These are phyloP conservation scores for Trichophaea hybrida DNA, from an alignment of 2,329 filamentous ascomycete species.

Conservation along the genomic window DNA sequence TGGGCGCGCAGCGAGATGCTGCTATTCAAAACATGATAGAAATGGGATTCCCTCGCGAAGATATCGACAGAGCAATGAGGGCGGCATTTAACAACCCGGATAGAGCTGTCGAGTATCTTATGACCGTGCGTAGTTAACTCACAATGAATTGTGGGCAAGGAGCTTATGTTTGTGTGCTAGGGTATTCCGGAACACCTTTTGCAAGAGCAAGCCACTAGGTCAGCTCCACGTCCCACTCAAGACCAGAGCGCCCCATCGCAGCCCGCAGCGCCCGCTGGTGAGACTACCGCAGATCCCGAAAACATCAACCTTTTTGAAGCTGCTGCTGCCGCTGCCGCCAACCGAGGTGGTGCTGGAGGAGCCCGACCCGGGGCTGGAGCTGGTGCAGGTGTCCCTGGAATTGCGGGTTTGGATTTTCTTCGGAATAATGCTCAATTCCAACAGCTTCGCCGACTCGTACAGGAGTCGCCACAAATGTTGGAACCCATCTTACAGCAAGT, in stretches of 20 bases:
- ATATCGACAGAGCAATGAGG: slow-evolving; percentile 88
- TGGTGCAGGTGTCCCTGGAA: slow-evolving; percentile 36
- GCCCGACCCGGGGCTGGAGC: slow-evolving; percentile 34
- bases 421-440: slow-evolving; percentile 95
- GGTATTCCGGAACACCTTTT: slow-evolving; percentile 79
- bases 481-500: slow-evolving; percentile 96
- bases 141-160: neutral
- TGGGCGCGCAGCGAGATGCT: slow-evolving; percentile 67
- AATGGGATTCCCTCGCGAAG: slow-evolving; percentile 82
- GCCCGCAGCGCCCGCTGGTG: slow-evolving; percentile 32
- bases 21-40: slow-evolving; percentile 87
- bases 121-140: slow-evolving; percentile 49
- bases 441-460: slow-evolving; percentile 89
- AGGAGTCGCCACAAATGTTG: slow-evolving; percentile 96
- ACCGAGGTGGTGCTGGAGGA: slow-evolving; percentile 35
- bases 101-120: slow-evolving; percentile 87
- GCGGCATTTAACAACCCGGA: slow-evolving; percentile 96
- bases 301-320: slow-evolving; percentile 84
- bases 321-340: slow-evolving; percentile 58
- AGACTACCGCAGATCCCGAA: slow-evolving; percentile 41
- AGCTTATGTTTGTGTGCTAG: slow-evolving; percentile 34
- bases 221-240: slow-evolving; percentile 35
- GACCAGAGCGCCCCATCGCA: slow-evolving; percentile 34
- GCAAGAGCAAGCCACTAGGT: slow-evolving; percentile 44
- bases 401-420: slow-evolving; percentile 80